Evolutionary conservation across 2,329 filamentous ascomycete genomes (phyloP), one percentile per base, ranked within the genome.

Genomic region (Sporothrix sp.): DNA sequence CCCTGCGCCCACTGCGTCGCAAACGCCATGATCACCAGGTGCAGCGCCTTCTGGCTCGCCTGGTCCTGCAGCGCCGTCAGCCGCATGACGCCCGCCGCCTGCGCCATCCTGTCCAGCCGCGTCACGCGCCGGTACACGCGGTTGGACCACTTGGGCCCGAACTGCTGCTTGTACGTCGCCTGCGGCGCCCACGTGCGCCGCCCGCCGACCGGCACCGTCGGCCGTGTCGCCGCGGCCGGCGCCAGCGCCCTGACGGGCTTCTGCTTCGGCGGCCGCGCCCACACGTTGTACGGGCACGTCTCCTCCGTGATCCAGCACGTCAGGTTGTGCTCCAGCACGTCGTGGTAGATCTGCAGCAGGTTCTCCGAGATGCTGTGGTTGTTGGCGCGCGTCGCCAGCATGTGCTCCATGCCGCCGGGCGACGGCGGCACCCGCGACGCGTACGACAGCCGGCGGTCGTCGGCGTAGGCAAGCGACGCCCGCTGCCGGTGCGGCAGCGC

Each of bases 301-400:
- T 68, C 65, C 53, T 76, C 74, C 0, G 72, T 74, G 16, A 76
- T 56, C 74, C 74, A 78, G 57, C 74, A 77, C 2, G 72, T 71
- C 7, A 77, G 60, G 11, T 70, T 72, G 56, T 75, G 71, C 55
- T 77, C 74, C 55, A 76, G 65, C 27, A 72, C 74, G 54, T 77
- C 73, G 55, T 76, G 74, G 57, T 77, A 78, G 30, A 77, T 70
- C 39, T 66, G 66, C 46, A 76, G 60, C 16, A 76, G 61, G 13
- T 62, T 67, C 36, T 70, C 64, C 1, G 68, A 68, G 50, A 75
- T 67, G 23, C 70, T 64, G 36, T 56, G 52, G 25, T 58, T 62
- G 42, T 69, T 67, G 2, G 59, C 59, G 1, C 53, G 56, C 1
- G 55, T 39, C 7, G 62, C 59, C 54, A 69, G 59, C 5, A 50